A percentile compares a stretch with the other conserved stretches of the same genome.
Evolutionary conservation across 2,329 filamentous ascomycete genomes (phyloP).

Genomic region (Hypomyces perniciosus): DNA sequence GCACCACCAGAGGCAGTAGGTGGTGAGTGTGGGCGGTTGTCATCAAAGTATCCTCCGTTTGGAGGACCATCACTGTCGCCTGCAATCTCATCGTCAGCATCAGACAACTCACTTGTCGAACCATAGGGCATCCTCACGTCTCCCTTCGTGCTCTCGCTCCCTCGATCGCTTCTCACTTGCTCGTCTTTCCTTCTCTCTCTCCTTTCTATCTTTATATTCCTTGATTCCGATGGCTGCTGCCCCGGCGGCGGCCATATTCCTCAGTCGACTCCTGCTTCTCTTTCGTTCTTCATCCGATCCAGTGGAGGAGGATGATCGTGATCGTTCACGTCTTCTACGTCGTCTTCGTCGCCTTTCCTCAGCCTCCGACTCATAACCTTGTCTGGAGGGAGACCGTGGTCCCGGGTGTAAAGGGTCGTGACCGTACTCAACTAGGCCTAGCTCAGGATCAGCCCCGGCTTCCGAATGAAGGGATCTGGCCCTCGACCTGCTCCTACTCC

Average conservation of each 20-base stretch:
- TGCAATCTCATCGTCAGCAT: slow-evolving; percentile 6
- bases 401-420: slow-evolving; percentile 47
- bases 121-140: slow-evolving; percentile 20
- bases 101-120: not conserved
- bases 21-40: slow-evolving; percentile 38
- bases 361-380: slow-evolving; percentile 44
- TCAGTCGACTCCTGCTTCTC: slow-evolving; percentile 49
- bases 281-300: slow-evolving; percentile 34
- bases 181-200: slow-evolving; percentile 34
- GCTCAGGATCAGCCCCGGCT: slow-evolving; percentile 55
- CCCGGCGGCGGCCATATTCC: slow-evolving; percentile 51
- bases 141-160: slow-evolving; percentile 23
- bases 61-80: slow-evolving; percentile 2
- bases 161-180: slow-evolving; percentile 31
- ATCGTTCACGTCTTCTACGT: slow-evolving; percentile 33
- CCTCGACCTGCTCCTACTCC: slow-evolving; percentile 46
- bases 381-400: slow-evolving; percentile 28
- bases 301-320: slow-evolving; percentile 25
- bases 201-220: slow-evolving; percentile 48
- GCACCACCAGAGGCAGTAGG: slow-evolving; percentile 47
- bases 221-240: slow-evolving; percentile 59
- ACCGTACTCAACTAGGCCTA: slow-evolving; percentile 65
- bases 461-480: slow-evolving; percentile 45
- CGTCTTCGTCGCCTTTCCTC: slow-evolving; percentile 37
- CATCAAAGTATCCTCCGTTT: slow-evolving; percentile 31